phyloP scores from a whole-genome alignment of 768 basidiomycete species.

The Holtermanniella nyarrowii region DNA sequence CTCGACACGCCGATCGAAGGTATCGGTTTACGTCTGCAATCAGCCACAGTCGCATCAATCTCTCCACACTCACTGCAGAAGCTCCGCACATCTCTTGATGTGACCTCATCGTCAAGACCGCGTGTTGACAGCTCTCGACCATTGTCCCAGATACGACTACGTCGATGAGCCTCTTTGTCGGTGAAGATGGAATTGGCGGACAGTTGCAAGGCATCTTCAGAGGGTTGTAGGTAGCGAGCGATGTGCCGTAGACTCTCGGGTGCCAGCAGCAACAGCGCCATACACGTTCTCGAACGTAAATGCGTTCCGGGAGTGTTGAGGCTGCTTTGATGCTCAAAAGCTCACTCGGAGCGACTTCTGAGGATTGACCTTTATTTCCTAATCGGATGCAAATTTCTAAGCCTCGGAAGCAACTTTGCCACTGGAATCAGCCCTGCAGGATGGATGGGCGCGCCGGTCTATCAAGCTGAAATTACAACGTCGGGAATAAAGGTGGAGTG shows the following conservation, averaged over 20 bases:
- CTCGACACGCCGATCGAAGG: not conserved
- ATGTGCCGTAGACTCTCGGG: conserved; percentile 1
- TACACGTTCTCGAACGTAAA: not conserved
- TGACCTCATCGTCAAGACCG: not conserved
- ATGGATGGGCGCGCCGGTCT: too few species aligned
- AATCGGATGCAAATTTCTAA: not conserved
- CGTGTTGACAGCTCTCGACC: not conserved
- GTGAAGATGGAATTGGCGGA: not conserved
- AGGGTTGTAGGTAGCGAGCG: not conserved
- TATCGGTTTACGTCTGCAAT: not conserved
- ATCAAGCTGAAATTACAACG: too few species aligned
- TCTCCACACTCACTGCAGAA: not conserved
- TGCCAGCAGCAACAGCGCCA: not conserved
- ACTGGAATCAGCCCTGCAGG: too few species aligned
- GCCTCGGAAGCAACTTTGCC: not conserved
- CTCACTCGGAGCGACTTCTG: not conserved
- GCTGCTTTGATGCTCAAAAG: too few species aligned
- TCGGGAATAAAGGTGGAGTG: too few species aligned
- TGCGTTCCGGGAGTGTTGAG: not conserved
- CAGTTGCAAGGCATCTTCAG: not conserved
- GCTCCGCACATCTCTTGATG: not conserved
- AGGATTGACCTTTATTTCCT: not conserved
- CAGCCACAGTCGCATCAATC: not conserved
- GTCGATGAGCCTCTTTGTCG: not conserved
- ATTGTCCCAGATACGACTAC: not conserved